Evolutionary conservation across 164 flowering plant species (phyloP).

Genomic region (Litsea cubeba): DNA sequence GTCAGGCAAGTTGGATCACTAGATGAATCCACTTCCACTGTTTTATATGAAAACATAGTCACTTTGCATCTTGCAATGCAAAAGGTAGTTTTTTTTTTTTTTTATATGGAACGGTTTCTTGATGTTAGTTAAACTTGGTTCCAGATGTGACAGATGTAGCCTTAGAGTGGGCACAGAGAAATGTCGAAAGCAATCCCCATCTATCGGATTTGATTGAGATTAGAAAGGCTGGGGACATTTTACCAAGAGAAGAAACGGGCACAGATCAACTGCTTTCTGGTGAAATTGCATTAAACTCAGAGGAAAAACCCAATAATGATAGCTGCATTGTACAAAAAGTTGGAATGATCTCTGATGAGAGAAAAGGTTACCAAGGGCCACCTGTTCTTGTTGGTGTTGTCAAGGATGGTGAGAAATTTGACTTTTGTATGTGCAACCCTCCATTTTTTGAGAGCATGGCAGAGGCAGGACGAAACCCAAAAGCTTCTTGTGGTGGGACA

Average conservation of each 20-base stretch:
- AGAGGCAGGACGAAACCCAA: constrained; percentile 90
- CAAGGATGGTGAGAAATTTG: constrained; percentile 71
- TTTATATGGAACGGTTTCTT: too few species aligned
- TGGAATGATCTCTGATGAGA: constrained; percentile 11
- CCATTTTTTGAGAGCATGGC: constrained; percentile 89
- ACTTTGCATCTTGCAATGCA: too few species aligned
- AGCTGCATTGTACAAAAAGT: not conserved
- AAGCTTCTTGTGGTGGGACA: constrained; percentile 95
- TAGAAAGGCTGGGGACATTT: constrained; percentile 36
- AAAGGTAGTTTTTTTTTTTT: too few species aligned
- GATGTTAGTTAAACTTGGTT: constrained; percentile 11
- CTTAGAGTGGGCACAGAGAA: constrained; percentile 83
- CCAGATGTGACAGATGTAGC: constrained; percentile 92
- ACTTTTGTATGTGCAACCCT: constrained; percentile 99
- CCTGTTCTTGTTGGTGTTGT: constrained; percentile 69
- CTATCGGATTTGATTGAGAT: constrained; percentile 72
- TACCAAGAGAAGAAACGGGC: constrained; percentile 6
- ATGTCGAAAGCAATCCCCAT: constrained; percentile 71
- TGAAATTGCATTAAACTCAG: constrained; percentile 11
- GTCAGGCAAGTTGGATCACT: too few species aligned
- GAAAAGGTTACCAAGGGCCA: constrained; percentile 35
- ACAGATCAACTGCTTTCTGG: not conserved
- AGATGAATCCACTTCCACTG: too few species aligned
- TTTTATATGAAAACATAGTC: too few species aligned
- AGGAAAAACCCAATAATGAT: not conserved